Conservation (phyloP, 1,139 yeast genomes). For the Wickerhamomyces sp. region DNA sequence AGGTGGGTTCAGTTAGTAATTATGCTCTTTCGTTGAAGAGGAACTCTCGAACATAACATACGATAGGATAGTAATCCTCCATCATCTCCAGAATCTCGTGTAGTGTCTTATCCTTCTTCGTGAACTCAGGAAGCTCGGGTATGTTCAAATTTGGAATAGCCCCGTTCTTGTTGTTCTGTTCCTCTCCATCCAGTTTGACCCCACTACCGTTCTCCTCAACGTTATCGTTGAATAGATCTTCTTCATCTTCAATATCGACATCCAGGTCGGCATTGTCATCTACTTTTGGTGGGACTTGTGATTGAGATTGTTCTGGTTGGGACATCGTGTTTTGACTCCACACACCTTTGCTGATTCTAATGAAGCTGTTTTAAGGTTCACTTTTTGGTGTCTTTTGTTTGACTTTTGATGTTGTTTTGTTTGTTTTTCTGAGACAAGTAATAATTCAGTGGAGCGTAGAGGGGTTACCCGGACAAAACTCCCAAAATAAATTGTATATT, state of each 20-base stretch:
- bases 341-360: too few relatives aligned
- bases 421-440: too few relatives aligned
- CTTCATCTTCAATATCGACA: constrained; percentile 37
- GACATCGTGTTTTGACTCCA: too few relatives aligned
- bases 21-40: neutral
- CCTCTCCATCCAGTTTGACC: constrained; percentile 13
- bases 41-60: constrained; percentile 8
- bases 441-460: too few relatives aligned
- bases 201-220: constrained; percentile 24
- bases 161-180: constrained; percentile 16
- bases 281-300: neutral
- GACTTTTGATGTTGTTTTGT: too few relatives aligned
- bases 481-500: too few relatives aligned
- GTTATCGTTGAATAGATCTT: constrained; percentile 31
- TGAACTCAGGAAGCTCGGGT: constrained; percentile 63
- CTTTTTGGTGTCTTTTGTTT: too few relatives aligned
- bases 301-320: too few relatives aligned
- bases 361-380: too few relatives aligned
- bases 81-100: constrained; percentile 81
- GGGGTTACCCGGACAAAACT: too few relatives aligned
- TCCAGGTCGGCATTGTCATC: constrained; percentile 26
- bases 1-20: neutral
- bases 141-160: constrained; percentile 22
- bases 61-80: constrained; percentile 91
- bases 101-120: constrained; percentile 81